Conservation (phyloP, 352 stramenopile genomes). For the Globisporangium cylindrosporum region DNA sequence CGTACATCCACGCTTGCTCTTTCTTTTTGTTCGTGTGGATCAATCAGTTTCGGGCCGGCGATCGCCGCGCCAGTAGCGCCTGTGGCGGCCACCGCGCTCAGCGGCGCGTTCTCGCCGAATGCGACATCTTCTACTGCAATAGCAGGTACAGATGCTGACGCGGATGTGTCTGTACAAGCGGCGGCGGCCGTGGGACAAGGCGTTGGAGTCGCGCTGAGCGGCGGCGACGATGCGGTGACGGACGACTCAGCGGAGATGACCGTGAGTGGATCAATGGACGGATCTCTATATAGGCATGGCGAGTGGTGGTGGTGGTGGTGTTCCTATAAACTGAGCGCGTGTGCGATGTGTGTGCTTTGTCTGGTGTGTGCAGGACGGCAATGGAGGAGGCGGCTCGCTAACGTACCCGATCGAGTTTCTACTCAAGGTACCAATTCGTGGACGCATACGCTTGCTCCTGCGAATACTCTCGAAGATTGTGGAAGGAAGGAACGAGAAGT, state of each 20-base stretch:
- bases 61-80: constrained; percentile 15
- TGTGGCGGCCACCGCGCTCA: not conserved
- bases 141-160: not conserved
- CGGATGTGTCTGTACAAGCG: not conserved
- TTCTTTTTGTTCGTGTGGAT: not conserved
- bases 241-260: not conserved
- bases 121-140: not conserved
- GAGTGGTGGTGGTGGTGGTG: too few relatives aligned
- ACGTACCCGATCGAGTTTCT: constrained; percentile 72
- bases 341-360: not conserved
- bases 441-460: not conserved
- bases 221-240: not conserved
- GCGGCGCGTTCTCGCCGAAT: not conserved
- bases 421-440: constrained; percentile 27
- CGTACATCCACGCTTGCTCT: not conserved
- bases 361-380: constrained; percentile 13
- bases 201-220: not conserved
- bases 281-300: not conserved
- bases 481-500: not conserved
- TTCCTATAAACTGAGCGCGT: not conserved
- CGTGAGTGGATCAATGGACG: not conserved
- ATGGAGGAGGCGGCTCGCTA: constrained; percentile 20
- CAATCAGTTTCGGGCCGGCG: constrained; percentile 5
- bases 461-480: not conserved
- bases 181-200: too few relatives aligned